A percentile compares a stretch with the other conserved stretches of the same genome.
phyloP scores from a whole-genome alignment of 148 eudicot genomes.

The Persicaria tinctoria region DNA sequence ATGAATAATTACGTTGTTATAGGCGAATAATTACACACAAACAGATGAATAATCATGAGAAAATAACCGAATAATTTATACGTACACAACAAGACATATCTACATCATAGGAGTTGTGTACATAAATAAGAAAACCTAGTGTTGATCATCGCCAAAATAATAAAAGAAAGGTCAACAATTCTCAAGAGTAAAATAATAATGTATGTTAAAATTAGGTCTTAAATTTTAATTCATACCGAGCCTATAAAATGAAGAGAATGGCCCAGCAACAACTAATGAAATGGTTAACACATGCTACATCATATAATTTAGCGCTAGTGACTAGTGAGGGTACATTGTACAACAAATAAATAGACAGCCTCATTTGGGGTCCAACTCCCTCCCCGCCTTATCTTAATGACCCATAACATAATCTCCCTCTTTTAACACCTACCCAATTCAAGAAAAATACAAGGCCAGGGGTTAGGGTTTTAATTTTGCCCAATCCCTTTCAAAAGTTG shows the following conservation, averaged over 20 bases:
- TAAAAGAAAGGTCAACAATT: no score
- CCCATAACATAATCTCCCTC: background rate
- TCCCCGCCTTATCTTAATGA: background rate
- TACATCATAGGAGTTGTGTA: no score
- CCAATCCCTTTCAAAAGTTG: background rate
- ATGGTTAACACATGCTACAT: background rate
- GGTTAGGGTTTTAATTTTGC: background rate
- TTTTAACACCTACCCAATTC: background rate
- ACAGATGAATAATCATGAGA: no score
- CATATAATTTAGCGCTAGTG: background rate
- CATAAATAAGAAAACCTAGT: no score
- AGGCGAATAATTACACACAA: no score
- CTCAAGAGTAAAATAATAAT: no score
- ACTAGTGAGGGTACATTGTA: constrained; percentile 4
- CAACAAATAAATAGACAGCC: background rate
- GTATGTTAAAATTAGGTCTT: no score
- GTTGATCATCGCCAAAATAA: no score
- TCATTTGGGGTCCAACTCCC: background rate
- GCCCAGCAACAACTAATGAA: background rate
- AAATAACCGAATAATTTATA: no score
- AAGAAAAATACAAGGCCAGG: constrained; percentile 5
- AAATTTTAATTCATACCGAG: no score
- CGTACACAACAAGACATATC: no score
- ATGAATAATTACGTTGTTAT: no score
- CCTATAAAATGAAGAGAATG: background rate